phyloP scores from a whole-genome alignment of 2,329 filamentous ascomycete genomes.

The Zalaria obscura region DNA sequence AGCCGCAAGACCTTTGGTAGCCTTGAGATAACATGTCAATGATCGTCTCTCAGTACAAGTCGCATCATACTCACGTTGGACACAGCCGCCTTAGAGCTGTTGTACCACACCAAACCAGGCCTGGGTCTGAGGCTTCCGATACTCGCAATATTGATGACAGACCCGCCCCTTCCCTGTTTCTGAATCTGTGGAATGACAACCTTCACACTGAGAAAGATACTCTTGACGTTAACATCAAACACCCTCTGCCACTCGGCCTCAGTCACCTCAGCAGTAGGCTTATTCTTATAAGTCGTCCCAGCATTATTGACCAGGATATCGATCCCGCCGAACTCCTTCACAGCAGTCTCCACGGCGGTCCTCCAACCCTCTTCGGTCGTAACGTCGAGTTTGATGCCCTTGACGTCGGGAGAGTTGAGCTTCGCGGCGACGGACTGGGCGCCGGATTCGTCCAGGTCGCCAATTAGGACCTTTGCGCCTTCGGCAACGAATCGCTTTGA shows the following conservation, averaged over 20 bases:
- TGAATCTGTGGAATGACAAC: slow-evolving; percentile 49
- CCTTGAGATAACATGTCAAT: slow-evolving; percentile 1
- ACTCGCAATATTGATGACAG: slow-evolving; percentile 52
- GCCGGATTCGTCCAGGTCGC: slow-evolving; percentile 42
- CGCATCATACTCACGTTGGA: slow-evolving; percentile 45
- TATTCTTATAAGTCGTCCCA: slow-evolving; percentile 44
- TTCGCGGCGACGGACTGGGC: slow-evolving; percentile 37
- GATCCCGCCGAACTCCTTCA: slow-evolving; percentile 35
- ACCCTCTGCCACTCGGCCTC: slow-evolving; percentile 53
- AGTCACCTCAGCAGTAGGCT: slow-evolving; percentile 48
- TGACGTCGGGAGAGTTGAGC: slow-evolving; percentile 28
- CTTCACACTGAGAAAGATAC: slow-evolving; percentile 46
- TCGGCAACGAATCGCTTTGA: slow-evolving; percentile 44
- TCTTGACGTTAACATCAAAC: slow-evolving; percentile 56
- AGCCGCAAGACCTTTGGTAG: slow-evolving; percentile 50
- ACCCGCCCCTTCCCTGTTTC: slow-evolving; percentile 40
- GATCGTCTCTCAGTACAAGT: too few species aligned
- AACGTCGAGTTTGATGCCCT: slow-evolving; percentile 30
- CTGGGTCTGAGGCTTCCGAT: slow-evolving; percentile 49
- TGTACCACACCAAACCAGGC: slow-evolving; percentile 54
- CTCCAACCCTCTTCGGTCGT: slow-evolving; percentile 38
- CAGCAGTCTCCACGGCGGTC: slow-evolving; percentile 28
- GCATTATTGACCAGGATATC: slow-evolving; percentile 50
- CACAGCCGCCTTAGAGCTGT: slow-evolving; percentile 53
- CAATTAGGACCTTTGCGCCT: slow-evolving; percentile 47